A percentile compares a stretch with the other conserved stretches of the same genome.
Conservation (phyloP, 306 rosid species). For the Coriaria nepalensis region DNA sequence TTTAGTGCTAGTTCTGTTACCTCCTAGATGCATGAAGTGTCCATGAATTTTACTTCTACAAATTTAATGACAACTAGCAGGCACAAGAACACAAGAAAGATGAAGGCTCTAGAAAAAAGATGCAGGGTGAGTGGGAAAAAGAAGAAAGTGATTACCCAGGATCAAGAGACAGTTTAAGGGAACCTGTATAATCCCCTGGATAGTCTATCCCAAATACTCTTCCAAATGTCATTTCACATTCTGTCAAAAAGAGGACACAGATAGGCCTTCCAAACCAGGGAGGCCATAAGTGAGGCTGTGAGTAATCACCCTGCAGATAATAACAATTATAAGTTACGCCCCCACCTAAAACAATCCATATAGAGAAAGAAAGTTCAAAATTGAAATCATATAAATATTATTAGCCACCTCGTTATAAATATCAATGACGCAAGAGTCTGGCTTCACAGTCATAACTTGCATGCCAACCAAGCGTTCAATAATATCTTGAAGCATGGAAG, state of each 20-base stretch:
- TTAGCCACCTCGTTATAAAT: conserved; percentile 67
- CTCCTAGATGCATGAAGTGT: no score
- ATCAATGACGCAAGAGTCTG: conserved; percentile 84
- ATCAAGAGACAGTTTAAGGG: conserved; percentile 47
- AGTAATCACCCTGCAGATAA: conserved; percentile 75
- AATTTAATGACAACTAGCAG: background rate
- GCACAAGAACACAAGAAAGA: background rate
- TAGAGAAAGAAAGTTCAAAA: background rate
- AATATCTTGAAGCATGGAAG: conserved; percentile 61
- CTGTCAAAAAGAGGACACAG: conserved; percentile 54
- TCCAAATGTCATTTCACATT: conserved; percentile 85
- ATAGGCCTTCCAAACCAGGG: conserved; percentile 83
- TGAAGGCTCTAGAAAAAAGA: background rate
- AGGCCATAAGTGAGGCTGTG: conserved; percentile 72
- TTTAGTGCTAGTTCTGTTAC: no score
- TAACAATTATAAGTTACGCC: conserved; percentile 11
- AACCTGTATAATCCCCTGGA: conserved; percentile 75
- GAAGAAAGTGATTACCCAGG: conserved; percentile 57
- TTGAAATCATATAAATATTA: conserved; percentile 4
- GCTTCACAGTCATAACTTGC: conserved; percentile 59
- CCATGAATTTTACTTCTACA: no score
- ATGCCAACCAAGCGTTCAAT: conserved; percentile 44
- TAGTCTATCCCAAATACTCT: conserved; percentile 43
- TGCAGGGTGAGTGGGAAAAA: conserved; percentile 7
- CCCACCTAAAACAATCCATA: conserved; percentile 10